phyloP scores from a whole-genome alignment of 345 rosid genomes.

The Theobroma cacao region DNA sequence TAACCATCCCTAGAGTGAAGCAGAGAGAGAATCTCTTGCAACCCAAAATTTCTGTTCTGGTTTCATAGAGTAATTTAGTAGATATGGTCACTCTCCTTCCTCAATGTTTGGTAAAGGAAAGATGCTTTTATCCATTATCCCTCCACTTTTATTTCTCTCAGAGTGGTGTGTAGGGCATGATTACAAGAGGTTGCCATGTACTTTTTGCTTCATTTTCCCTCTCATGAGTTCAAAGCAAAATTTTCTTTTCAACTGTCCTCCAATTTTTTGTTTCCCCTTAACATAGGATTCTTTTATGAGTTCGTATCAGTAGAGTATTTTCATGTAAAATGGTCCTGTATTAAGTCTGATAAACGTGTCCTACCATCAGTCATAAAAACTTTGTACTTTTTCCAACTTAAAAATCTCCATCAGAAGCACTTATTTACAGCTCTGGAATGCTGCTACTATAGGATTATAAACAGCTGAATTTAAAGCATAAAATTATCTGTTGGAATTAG shows the following conservation, averaged over 20 bases:
- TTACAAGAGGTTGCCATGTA: background rate
- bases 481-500: conserved; percentile 11
- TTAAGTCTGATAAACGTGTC: background rate
- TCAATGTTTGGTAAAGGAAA: conserved; percentile 3
- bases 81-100: background rate
- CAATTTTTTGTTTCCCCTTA: no score
- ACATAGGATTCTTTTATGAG: background rate
- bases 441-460: background rate
- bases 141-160: background rate
- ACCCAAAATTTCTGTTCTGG: background rate
- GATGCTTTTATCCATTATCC: background rate
- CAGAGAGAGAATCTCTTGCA: background rate
- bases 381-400: background rate
- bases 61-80: background rate
- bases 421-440: background rate
- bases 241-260: background rate
- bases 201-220: background rate
- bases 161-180: background rate
- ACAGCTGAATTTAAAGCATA: background rate
- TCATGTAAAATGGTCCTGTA: background rate
- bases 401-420: background rate
- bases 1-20: background rate
- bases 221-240: background rate
- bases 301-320: background rate
- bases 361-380: background rate